A percentile compares a stretch with the other conserved stretches of the same genome.
These are phyloP conservation scores for Fraxinus platypoda DNA, from an alignment of 305 asterid species.

Conservation along the genomic window DNA sequence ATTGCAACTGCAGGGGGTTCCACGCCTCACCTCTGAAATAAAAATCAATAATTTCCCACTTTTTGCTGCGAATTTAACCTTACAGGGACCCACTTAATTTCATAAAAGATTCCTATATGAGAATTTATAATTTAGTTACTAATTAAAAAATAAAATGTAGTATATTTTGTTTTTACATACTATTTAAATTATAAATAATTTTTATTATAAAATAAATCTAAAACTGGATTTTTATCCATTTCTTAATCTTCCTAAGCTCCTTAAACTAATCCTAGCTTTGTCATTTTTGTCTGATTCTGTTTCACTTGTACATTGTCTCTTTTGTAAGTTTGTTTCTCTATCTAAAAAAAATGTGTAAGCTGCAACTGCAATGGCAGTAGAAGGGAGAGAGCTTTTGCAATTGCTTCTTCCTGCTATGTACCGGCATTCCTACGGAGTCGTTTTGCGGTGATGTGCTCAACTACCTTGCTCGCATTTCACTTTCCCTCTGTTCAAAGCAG, in stretches of 20 bases:
- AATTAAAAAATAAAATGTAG: background rate
- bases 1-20: conserved; percentile 18
- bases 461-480: conserved; percentile 26
- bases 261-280: background rate
- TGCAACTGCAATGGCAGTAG: conserved; percentile 34
- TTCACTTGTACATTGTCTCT: conserved; percentile 31
- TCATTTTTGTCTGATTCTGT: conserved; percentile 39
- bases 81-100: conserved; percentile 12
- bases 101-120: background rate
- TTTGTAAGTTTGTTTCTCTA: conserved; percentile 32
- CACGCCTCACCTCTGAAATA: conserved; percentile 23
- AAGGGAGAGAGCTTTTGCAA: conserved; percentile 3
- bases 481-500: conserved; percentile 21
- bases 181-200: background rate
- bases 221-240: background rate
- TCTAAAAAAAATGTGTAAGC: conserved; percentile 29
- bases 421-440: conserved; percentile 38
- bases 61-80: conserved; percentile 17
- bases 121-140: background rate
- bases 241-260: background rate
- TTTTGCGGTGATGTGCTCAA: background rate
- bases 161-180: background rate
- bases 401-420: conserved; percentile 9
- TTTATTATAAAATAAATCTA: background rate
- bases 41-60: conserved; percentile 27